Base-by-base conservation (phyloP, 2,329 filamentous ascomycete genomes). In the Kalmusia sp. region DNA sequence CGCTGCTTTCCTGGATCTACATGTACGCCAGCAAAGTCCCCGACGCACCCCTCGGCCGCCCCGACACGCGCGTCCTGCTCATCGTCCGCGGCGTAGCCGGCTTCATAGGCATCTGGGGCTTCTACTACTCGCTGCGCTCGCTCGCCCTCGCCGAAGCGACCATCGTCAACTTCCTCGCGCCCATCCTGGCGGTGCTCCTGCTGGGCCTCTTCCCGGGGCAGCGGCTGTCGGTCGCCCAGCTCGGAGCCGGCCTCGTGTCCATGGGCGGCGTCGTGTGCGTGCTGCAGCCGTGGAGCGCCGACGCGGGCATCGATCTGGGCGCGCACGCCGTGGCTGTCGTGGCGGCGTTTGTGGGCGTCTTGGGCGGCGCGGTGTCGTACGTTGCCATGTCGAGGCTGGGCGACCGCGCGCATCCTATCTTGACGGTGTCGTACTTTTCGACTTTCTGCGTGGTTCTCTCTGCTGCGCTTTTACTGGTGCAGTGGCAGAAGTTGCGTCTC, bases 31-130 rank as follows among this genome's bases (percentile, higher is more conserved):
- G n/a, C 33, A 2, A 15, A 1, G 22, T 37, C 21, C 33, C n/a
- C 22, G 7, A 12, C 33, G 28, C 9, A 2, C 44, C 33, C 31
- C 15, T 38, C 7, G 22, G 44, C 4, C 31, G 22, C 0, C 33
- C 44, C 2, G 4, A 30, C 1, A 28, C 44, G 2, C 43, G 43
- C 19, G 6, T 33, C 3, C 43, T 47, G n/a, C 44, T 47, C 33
- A 14, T 28, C 31, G n/a, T 38, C 22, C 44, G 44, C 24, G 33
- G 33, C 33, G 22, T 38, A 12, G 44, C 44, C 19, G 44, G 44
- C 33, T 37, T 37, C 33, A 11, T 22, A 31, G 44, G 33, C 15
- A 47, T 47, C 33, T 47, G 44, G 44, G 33, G 33, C 7, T 47
- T 47, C 44, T 47, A 47, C 44, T 47, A 47, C 44, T 38, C 44